Conservation (phyloP, 2,329 filamentous ascomycete genomes). For the Monosporascus ibericus region DNA sequence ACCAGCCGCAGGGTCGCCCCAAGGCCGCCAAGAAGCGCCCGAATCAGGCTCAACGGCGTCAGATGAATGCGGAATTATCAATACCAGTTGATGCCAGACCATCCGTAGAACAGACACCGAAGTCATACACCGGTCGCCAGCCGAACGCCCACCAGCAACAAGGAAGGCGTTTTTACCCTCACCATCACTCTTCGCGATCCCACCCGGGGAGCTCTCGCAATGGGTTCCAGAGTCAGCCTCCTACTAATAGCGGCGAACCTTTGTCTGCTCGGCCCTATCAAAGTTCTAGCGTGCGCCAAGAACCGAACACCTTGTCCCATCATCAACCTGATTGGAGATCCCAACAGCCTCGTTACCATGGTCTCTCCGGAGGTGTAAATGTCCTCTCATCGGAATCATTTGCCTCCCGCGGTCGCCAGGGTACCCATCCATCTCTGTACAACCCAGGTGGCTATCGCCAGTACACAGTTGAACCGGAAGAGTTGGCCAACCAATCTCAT, state of each 20-base stretch:
- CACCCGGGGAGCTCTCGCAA: slow-evolving; percentile 23
- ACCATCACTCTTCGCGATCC: slow-evolving; percentile 16
- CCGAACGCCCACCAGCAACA: slow-evolving; percentile 20
- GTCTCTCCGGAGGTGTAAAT: slow-evolving; percentile 14
- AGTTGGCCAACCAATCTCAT: slow-evolving; percentile 41
- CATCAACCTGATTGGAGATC: slow-evolving; percentile 17
- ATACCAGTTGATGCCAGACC: slow-evolving; percentile 46
- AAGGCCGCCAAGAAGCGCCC: slow-evolving; percentile 42
- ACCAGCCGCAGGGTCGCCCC: slow-evolving; percentile 8
- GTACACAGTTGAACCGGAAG: slow-evolving; percentile 30
- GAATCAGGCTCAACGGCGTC: slow-evolving; percentile 58
- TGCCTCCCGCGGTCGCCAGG: slow-evolving; percentile 13
- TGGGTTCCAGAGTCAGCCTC: slow-evolving; percentile 10
- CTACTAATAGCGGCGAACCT: slow-evolving; percentile 1
- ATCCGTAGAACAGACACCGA: slow-evolving; percentile 17
- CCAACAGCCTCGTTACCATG: slow-evolving; percentile 12
- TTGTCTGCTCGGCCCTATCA: slow-evolving; percentile 8
- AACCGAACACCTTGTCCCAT: slow-evolving; percentile 5
- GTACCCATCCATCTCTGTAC: slow-evolving; percentile 24
- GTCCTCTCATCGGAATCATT: slow-evolving; percentile 18
- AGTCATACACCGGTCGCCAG: slow-evolving; percentile 25
- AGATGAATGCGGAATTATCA: slow-evolving; percentile 54
- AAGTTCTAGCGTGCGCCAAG: slow-evolving; percentile 11
- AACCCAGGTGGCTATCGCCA: slow-evolving; percentile 23
- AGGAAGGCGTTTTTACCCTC: slow-evolving; percentile 11